Evolutionary conservation across 139 green algal species (phyloP).

Genomic region (Astrephomene gubernaculifera): DNA sequence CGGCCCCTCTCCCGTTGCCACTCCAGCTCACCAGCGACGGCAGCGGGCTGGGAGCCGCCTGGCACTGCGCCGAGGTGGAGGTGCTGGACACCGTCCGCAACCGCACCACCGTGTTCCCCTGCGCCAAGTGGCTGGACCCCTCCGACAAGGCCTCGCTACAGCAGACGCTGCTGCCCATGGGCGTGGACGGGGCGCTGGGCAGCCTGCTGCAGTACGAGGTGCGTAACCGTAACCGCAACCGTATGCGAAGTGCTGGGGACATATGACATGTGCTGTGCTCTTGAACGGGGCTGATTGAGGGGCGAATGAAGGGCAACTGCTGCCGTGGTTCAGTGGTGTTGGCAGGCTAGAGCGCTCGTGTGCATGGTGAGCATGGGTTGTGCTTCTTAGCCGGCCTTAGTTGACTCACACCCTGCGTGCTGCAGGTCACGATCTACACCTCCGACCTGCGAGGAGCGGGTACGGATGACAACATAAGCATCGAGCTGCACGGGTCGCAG

Average conservation of each 20-base stretch:
- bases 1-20: too few relatives aligned
- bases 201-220: conserved; percentile 48
- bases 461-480: conserved; percentile 68
- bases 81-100: conserved; percentile 57
- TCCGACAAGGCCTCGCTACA: conserved; percentile 46
- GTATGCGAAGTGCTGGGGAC: too few relatives aligned
- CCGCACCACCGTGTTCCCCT: conserved; percentile 55
- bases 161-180: conserved; percentile 54
- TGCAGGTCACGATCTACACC: conserved; percentile 56
- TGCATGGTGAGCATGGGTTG: too few relatives aligned
- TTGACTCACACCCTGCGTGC: too few relatives aligned
- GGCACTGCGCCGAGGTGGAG: conserved; percentile 58
- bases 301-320: too few relatives aligned
- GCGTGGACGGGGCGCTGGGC: conserved; percentile 45
- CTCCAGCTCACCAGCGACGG: conserved; percentile 66
- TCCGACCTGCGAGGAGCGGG: conserved; percentile 68
- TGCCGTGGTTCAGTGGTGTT: too few relatives aligned
- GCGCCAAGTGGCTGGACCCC: conserved; percentile 60
- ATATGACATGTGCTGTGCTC: too few relatives aligned
- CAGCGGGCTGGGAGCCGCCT: conserved; percentile 59
- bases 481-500: conserved; percentile 66
- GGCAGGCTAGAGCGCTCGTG: too few relatives aligned
- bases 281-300: too few relatives aligned
- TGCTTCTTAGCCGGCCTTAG: too few relatives aligned
- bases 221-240: too few relatives aligned